Evolutionary conservation across 805 yeast species (phyloP), one percentile per base, ranked within the genome.

Genomic region (Lipomyces mesembrius): DNA sequence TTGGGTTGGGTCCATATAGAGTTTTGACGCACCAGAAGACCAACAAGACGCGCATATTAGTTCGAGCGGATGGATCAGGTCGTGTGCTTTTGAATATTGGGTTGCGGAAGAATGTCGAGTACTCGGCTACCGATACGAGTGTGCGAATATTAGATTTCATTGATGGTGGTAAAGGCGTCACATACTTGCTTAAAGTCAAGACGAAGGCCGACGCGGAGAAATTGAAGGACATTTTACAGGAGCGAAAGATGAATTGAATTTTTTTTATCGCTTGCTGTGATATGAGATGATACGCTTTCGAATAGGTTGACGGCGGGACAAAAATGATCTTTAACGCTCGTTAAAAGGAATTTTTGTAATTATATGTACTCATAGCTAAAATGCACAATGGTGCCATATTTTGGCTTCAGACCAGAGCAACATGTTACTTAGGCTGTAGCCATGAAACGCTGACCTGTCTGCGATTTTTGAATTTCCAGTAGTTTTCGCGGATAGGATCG

Each of bases 61-160:
- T 94, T 25, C 86, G 98, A 74, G 91, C 97, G 0, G 98, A 93
- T 64, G 97, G 97, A 35, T 87, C 92, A 52, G 88, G 89, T 52
- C 85, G 96, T 72, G 87, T 92, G 17, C 77, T 94, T 57, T 78
- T 94, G 67, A 94, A 94, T 76, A 81, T 87, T 14, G 43, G 57
- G 51, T 52, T 72, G n/a, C 64, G 66, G 46, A 58, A 61, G 20
- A 64, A 58, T 14, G 79, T 91, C 66, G 80, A 80, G 0, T 93
- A 92, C 76, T 80, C 83, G 11, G 81, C 84, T 2, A 80, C 64
- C 87, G 94, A 59, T 84, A 88, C 76, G 88, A 91, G 37, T 54
- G 85, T 87, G 71, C 83, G 88, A 70, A 80, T 92, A 39, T 91
- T 96, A 1, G 84, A 84, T 14, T 82, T 90, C 59, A 27, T 55